Base-by-base conservation (phyloP, 2,329 filamentous ascomycete species). In the Colletotrichum tabaci region DNA sequence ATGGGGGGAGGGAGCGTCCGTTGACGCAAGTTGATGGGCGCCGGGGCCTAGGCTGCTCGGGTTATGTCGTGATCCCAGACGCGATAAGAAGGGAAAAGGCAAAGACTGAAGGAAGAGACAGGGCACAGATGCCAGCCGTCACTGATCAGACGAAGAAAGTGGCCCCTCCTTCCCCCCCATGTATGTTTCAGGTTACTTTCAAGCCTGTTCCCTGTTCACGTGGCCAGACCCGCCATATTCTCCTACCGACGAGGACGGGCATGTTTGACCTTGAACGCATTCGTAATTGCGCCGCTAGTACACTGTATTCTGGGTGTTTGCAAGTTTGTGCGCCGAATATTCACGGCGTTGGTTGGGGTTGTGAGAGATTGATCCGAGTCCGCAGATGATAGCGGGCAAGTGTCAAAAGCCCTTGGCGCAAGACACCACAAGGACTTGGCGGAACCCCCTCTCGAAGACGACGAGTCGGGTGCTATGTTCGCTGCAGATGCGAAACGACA, bases 181-280 rank as follows among this genome's bases (percentile, higher is more conserved):
- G 60, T 64, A 61, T 73, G 71, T 73, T 73, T 73, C 71, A 73
- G 71, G 71, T 73, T 46, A 61, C 68, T 55, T 72, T 66, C 40
- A n/a, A 26, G 65, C 46, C 69, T 46, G 30, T 38, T n/a, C n/a
- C 18, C 53, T 65, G 72, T 40, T 46, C 60, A 52, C 68, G 71
- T 72, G 71, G 71, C 63, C 50, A 62, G 68, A 52, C 63, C 63
- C 68, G 63, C 71, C 57, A 57, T 44, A 58, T 53, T 65, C 68
- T 73, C 68, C 68, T 72, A 61, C 58, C 60, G 60, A 66, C 44
- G 60, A 47, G 23, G 21, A 18, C 23, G 64, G 63, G 50, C 50
- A 68, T 46, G 65, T 50, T 71, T 40, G 52, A 71, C 30, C 50
- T 46, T 38, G 30, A 15, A 21, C 12, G 56, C 13, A 55, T 15